Evolutionary conservation across 2,329 filamentous ascomycete species (phyloP).

Genomic region (Aureobasidium subglaciale): DNA sequence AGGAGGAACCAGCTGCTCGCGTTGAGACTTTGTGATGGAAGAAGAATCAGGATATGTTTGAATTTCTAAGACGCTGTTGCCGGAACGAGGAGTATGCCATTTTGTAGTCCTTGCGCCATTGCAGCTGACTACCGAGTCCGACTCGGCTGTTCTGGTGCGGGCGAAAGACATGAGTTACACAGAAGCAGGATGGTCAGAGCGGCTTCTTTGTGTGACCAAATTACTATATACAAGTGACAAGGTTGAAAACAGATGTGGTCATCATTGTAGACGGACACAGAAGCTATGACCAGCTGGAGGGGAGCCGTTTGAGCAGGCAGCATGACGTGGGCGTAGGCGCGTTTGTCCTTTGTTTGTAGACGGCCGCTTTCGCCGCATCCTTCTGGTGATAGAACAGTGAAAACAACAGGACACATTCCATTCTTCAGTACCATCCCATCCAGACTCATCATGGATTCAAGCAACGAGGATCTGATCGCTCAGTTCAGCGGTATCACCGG

Average conservation of each 20-base stretch:
- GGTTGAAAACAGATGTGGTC: not conserved
- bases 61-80: conserved; percentile 25
- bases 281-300: conserved; percentile 10
- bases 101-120: conserved; percentile 23
- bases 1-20: conserved; percentile 21
- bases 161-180: conserved; percentile 4
- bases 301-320: not conserved
- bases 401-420: not conserved
- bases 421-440: not conserved
- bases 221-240: no score
- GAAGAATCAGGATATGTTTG: conserved; percentile 24
- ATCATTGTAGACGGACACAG: not conserved
- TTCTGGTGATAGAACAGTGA: not conserved
- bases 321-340: conserved; percentile 2
- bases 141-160: not conserved
- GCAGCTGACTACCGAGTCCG: conserved; percentile 15
- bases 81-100: conserved; percentile 22
- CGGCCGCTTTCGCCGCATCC: not conserved
- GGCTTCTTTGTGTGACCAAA: no score
- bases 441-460: conserved; percentile 23
- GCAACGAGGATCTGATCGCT: conserved; percentile 27
- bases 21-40: conserved; percentile 21
- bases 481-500: conserved; percentile 33
- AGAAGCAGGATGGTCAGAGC: no score
- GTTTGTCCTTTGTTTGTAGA: not conserved